Percentiles rank a stretch among this genome's conserved stretches.
These are phyloP conservation scores for Cryptosporidium baileyi DNA, from an alignment of 169 alveolate species.

Conservation along the genomic window DNA sequence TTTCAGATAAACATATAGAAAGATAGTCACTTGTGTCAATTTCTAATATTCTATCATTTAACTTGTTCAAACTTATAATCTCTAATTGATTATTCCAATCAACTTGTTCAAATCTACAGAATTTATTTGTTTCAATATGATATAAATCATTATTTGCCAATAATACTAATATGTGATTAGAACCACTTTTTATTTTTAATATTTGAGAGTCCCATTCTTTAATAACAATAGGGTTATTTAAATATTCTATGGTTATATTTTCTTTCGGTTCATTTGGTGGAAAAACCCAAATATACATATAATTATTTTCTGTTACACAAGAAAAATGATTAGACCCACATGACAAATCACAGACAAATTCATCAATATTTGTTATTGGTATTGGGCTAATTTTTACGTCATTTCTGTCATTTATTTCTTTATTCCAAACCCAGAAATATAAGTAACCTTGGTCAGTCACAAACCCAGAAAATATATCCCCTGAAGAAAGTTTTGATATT, in stretches of 20 bases:
- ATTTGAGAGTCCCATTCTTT: constrained; percentile 32
- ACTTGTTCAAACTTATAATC: not conserved
- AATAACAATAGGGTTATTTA: not conserved
- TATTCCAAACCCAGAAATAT: constrained; percentile 53
- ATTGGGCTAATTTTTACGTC: constrained; percentile 24
- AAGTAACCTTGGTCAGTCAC: constrained; percentile 40
- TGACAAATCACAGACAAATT: constrained; percentile 6
- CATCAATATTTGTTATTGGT: constrained; percentile 32
- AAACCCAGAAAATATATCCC: constrained; percentile 44
- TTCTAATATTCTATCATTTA: constrained; percentile 20
- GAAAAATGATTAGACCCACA: constrained; percentile 57
- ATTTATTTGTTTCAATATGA: not conserved
- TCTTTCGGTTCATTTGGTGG: not conserved
- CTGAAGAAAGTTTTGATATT: constrained; percentile 13
- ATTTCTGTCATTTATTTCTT: not conserved
- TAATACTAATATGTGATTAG: constrained; percentile 28
- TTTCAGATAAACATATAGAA: constrained; percentile 18
- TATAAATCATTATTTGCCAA: constrained; percentile 27
- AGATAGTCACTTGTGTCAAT: constrained; percentile 20
- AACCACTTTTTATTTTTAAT: constrained; percentile 23
- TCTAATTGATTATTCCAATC: not conserved
- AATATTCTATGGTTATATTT: not conserved
- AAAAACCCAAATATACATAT: constrained; percentile 32
- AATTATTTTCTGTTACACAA: constrained; percentile 25
- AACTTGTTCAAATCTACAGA: not conserved